Base-by-base conservation (phyloP, 192 early-diverging fungal genomes). In the Chytriomyces hyalinus region DNA sequence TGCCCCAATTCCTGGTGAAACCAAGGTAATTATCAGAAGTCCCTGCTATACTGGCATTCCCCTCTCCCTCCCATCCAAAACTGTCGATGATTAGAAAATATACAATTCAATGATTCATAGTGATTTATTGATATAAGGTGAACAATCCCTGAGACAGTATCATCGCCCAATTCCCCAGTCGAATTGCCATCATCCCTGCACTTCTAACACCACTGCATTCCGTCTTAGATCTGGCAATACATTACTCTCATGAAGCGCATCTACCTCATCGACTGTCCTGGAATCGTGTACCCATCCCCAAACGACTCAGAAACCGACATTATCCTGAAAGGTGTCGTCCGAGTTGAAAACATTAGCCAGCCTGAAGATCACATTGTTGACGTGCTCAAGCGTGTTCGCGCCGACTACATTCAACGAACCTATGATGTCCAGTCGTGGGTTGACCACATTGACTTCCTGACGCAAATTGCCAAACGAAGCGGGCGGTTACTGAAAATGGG, bases 241-340 rank as follows among this genome's bases (percentile, higher is more conserved):
- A 97, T 99, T 49, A 98, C 97, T 13, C 88, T 99, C 78, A 99
- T 96, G 90, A 95, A 95, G 76, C 92, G 94, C 67, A 99, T 99
- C 75, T 99, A 97, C 80, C 86, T 99, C 60, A 98, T 99, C 80
- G 98, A 99, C 81, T 99, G 98, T 84, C 98, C 98, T 26, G 98
- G 98, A 76, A 93, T 99, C 51, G 98, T 99, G 65, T 93, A 94
- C 71, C 93, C 94, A 10, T 89, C 90, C 57, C 77, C 92, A 9
- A 92, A 93, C 8, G 97, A 98, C 84, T 90, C 92, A 2, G 97
- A 98, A 73, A 92, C 91, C 5, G 98, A 99, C 69, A 96, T 98
- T 85, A 93, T 99, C 28, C 89, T 99, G 70, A 98, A 94, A 88
- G 98, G 98, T 59, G 94, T 96, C 20, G 94, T 95, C 11, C 93